Percentiles rank a stretch among this genome's conserved stretches.
Evolutionary conservation across 257 asterid species (phyloP).

Genomic region (Solanum sejunctum): DNA sequence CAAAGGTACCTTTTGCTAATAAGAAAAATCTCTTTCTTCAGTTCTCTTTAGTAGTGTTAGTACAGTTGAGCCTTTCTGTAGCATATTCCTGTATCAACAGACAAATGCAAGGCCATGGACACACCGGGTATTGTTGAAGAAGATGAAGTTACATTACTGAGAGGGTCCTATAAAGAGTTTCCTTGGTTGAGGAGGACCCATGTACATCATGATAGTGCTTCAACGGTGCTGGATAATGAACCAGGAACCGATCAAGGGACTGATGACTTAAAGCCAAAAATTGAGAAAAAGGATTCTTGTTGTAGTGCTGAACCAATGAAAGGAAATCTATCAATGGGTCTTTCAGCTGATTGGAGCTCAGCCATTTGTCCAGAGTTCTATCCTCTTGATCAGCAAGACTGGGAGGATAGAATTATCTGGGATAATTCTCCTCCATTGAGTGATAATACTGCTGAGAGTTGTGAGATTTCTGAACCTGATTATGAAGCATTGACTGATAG

Average conservation of each 20-base stretch:
- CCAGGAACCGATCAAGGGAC: constrained; percentile 31
- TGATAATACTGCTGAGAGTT: constrained; percentile 52
- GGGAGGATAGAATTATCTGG: constrained; percentile 97
- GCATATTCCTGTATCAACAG: constrained; percentile 23
- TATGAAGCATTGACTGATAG: constrained; percentile 43
- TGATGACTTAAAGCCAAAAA: constrained; percentile 20
- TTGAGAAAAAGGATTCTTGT: constrained; percentile 40
- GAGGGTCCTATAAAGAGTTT: constrained; percentile 50
- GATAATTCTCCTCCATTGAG: constrained; percentile 49
- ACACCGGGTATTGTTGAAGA: constrained; percentile 62
- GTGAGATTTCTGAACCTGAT: constrained; percentile 83
- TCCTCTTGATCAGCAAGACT: constrained; percentile 87
- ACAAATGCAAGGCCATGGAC: constrained; percentile 54
- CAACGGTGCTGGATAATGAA: constrained; percentile 20
- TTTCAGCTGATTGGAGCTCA: constrained; percentile 30
- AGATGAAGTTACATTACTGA: constrained; percentile 71
- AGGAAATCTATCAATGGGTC: constrained; percentile 18
- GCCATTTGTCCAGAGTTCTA: constrained; percentile 35
- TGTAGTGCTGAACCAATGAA: constrained; percentile 62
- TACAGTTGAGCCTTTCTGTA: background rate
- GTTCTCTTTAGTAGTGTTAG: background rate
- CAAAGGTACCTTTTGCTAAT: constrained; percentile 39
- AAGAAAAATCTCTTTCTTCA: background rate
- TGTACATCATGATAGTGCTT: constrained; percentile 20
- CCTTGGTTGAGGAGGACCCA: constrained; percentile 40